Evolutionary conservation across 2,329 filamentous ascomycete species (phyloP).

Genomic region (Pseudogymnoascus verrucosus): DNA sequence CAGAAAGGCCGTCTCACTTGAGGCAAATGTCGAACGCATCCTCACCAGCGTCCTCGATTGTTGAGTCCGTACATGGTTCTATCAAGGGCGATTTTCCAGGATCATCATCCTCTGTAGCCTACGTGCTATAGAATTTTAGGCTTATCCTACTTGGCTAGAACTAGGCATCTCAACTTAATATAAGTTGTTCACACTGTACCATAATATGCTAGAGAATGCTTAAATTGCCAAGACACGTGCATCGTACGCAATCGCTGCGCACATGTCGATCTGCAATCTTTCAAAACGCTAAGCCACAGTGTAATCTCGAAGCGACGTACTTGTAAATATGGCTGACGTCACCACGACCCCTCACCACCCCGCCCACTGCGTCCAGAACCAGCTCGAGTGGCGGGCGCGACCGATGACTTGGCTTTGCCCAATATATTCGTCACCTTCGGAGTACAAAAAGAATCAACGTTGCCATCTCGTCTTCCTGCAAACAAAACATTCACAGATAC

Average conservation of each 20-base stretch:
- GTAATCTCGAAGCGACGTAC: neutral
- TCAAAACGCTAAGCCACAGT: conserved; percentile 1
- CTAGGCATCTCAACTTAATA: conserved; percentile 7
- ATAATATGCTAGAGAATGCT: neutral
- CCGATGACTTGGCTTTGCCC: neutral
- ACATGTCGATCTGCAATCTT: neutral
- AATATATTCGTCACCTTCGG: neutral
- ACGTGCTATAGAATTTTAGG: conserved; percentile 7
- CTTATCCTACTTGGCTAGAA: conserved; percentile 8
- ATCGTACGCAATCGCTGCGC: neutral
- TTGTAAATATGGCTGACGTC: conserved; percentile 1
- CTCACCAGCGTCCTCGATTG: conserved; percentile 68
- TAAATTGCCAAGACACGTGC: conserved; percentile 3
- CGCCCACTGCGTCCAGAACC: neutral
- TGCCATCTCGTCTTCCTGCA: neutral
- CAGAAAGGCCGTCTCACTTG: conserved; percentile 60
- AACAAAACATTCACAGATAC: neutral
- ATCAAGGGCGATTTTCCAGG: conserved; percentile 28
- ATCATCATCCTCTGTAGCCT: conserved; percentile 33
- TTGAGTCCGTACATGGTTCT: conserved; percentile 54
- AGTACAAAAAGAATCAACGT: conserved; percentile 1
- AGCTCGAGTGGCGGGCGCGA: neutral
- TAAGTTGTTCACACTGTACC: conserved; percentile 4
- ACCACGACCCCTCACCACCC: neutral
- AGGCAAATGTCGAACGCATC: conserved; percentile 83